Evolutionary conservation across 2,329 filamentous ascomycete species (phyloP).

Genomic region (Botrytis porri): DNA sequence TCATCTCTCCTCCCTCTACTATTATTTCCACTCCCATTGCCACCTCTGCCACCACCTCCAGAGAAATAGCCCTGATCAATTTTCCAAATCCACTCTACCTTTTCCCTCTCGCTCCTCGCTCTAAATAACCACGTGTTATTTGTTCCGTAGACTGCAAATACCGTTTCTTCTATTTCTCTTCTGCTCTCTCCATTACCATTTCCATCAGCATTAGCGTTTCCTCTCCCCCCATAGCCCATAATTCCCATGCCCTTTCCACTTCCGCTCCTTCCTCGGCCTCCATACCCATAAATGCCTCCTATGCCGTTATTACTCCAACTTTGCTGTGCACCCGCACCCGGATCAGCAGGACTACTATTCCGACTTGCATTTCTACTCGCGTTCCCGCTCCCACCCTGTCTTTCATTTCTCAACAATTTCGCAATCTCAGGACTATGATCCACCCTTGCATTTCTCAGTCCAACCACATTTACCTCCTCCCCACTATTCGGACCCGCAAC

Average conservation of each 20-base stretch:
- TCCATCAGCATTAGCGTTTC: not conserved
- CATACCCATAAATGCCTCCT: slow-evolving; percentile 19
- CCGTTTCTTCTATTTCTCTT: slow-evolving; percentile 41
- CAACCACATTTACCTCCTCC: slow-evolving; percentile 87
- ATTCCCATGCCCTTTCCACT: slow-evolving; percentile 3
- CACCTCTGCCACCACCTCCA: slow-evolving; percentile 25
- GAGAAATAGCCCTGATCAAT: slow-evolving; percentile 67
- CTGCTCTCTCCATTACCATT: slow-evolving; percentile 35
- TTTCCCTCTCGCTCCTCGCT: slow-evolving; percentile 82
- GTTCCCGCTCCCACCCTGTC: slow-evolving; percentile 23
- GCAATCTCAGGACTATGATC: slow-evolving; percentile 89
- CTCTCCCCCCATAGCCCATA: not conserved
- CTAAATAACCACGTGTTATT: slow-evolving; percentile 96
- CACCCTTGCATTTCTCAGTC: slow-evolving; percentile 83
- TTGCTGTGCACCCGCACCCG: not conserved
- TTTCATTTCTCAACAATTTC: slow-evolving; percentile 55
- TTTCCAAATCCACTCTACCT: slow-evolving; percentile 94
- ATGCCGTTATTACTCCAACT: slow-evolving; percentile 34
- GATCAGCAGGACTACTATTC: not conserved
- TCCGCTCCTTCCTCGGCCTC: not conserved
- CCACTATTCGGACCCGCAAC: slow-evolving; percentile 61
- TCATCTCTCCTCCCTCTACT: not conserved
- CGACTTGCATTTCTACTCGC: not conserved
- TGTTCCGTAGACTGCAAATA: slow-evolving; percentile 92
- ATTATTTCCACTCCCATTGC: not conserved